Evolutionary conservation across 2,329 filamentous ascomycete species (phyloP), one percentile per base, ranked within the genome.

Genomic region (Daldinia eschscholtzii): DNA sequence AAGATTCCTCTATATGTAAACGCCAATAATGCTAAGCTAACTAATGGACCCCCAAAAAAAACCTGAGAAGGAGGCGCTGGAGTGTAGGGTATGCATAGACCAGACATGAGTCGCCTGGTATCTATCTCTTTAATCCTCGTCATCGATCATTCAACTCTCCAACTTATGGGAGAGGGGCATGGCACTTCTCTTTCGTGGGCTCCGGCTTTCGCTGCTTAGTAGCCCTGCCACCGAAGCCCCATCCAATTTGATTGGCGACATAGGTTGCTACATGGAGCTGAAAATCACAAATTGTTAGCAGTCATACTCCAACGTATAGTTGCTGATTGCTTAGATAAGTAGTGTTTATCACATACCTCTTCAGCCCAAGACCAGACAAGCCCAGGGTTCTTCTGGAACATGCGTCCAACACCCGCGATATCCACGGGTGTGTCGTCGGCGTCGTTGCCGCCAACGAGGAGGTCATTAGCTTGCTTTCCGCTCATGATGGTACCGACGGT

Each of bases 361-460:
- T 88, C 84, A 1, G 87, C 87, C 80, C 83, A 89, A 1, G 78
- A 72, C 81, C 84, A 87, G 0, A 88, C 86, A 18, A 89, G 72
- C 0, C 85, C 85, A 0, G 88, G 87, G 69, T 89, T 86, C 79
- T 88, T 87, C 77, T 86, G 86, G 73, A 90, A 89, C 79, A 81
- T 79, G 1, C 88, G 81, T 0, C 86, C 87, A 0, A 82, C 82
- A 30, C 83, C 79, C 5, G 85, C 79, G 0, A 85, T 78, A 74
- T 90, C 88, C 0, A 89, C 71, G 0, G 70, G 61, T 2, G 64
- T 61, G 20, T 70, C 67, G 3, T 63, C 55, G 0, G 59, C 48
- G 2, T 52, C 63, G 0, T 59, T 50, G 0, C 78, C 78, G 1
- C 77, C 76, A 3, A 72, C 72, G n/a, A 89, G 75, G 3, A 88